Conservation (phyloP, 176 grass and related monocot species). For the Aegilops sharonensis region DNA sequence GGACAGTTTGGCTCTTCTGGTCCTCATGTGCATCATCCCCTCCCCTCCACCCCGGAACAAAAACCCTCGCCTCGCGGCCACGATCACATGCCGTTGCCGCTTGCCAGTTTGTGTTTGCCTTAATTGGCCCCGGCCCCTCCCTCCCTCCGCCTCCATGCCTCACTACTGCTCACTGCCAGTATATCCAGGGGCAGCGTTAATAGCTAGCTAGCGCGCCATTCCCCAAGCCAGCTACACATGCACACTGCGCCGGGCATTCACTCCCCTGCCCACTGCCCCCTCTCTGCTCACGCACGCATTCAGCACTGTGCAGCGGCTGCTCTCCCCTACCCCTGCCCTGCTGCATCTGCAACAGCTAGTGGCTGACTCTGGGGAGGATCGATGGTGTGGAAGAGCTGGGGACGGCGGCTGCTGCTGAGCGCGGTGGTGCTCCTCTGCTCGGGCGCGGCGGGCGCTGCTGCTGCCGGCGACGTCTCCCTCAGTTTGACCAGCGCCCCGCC, state of each 20-base stretch:
- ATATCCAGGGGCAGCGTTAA: neutral
- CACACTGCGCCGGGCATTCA: conserved; percentile 28
- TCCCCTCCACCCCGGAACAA: neutral
- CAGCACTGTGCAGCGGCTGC: neutral
- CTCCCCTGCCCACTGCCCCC: neutral
- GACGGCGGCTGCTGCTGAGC: neutral
- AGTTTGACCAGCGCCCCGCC: conserved; percentile 47
- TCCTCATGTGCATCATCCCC: conserved; percentile 40
- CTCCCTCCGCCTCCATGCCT: neutral
- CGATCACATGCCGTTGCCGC: conserved; percentile 29
- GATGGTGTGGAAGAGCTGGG: conserved; percentile 34
- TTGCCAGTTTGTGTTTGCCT: neutral
- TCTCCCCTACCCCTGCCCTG: neutral
- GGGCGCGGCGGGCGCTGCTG: neutral
- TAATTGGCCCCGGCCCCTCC: neutral
- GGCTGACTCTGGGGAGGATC: neutral
- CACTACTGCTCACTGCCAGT: neutral
- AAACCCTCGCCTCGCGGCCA: neutral
- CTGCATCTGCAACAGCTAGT: neutral
- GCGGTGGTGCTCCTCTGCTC: neutral
- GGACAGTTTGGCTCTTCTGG: conserved; percentile 25
- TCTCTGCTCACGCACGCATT: neutral
- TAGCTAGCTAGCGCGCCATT: neutral
- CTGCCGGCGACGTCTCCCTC: conserved; percentile 27
- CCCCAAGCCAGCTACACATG: conserved; percentile 4